These are phyloP conservation scores for Monosporozyma unispora DNA, from an alignment of 805 yeast genomes.

Conservation along the genomic window DNA sequence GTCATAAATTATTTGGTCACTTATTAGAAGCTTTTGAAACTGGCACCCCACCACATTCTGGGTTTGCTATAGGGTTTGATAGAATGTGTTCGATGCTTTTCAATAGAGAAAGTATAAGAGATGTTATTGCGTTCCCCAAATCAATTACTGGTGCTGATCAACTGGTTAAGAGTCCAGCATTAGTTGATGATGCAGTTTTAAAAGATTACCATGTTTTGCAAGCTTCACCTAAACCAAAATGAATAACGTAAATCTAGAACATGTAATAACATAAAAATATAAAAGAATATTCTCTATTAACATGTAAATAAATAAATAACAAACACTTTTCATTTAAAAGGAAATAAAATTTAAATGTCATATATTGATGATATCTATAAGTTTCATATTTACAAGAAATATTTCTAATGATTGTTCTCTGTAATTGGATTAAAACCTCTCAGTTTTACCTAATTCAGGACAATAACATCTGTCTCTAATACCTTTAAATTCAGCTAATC, in stretches of 20 bases:
- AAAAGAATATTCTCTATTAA: background rate
- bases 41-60: conserved; percentile 99
- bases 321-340: background rate
- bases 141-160: conserved; percentile 81
- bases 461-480: conserved; percentile 36
- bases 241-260: background rate
- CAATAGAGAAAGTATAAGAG: conserved; percentile 72
- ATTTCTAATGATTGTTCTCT: background rate
- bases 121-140: conserved; percentile 94
- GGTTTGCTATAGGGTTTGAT: conserved; percentile 92
- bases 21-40: conserved; percentile 67
- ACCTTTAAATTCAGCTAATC: conserved; percentile 36
- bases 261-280: background rate
- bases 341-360: background rate
- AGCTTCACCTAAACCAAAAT: background rate
- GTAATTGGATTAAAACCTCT: conserved; percentile 32
- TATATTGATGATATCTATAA: background rate
- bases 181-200: conserved; percentile 43
- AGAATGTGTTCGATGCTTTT: conserved; percentile 83
- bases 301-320: background rate
- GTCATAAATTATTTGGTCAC: conserved; percentile 72
- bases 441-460: conserved; percentile 72
- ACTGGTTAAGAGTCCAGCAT: conserved; percentile 79
- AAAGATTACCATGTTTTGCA: conserved; percentile 38
- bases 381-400: background rate